Base-by-base conservation (phyloP, 2,329 filamentous ascomycete species). In the Epichloe uncinata region DNA sequence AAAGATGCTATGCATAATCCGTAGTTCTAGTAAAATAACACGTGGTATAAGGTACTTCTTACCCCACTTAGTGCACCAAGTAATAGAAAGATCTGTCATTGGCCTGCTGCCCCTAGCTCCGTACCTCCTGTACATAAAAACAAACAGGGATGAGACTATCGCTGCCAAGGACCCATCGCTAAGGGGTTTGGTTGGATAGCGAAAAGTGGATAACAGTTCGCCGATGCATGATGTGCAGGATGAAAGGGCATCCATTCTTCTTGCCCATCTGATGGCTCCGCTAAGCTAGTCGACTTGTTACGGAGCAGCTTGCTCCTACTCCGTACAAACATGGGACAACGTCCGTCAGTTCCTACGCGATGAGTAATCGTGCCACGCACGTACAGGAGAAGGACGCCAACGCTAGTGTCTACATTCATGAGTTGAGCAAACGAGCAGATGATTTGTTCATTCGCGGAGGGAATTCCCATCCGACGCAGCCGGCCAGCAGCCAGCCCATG, bases 401-500 rank as follows among this genome's bases (percentile, higher is more conserved):
- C n/a, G 13, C 35, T 13, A 37, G 22, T 26, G 22, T 26, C 7
- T 26, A 37, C 35, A 37, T 7, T 13, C 16, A 36, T 38, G 15
- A 30, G 9, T 47, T 35, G 3, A 33, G 18, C 18, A 13, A 15
- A 45, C 18, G 15, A 22, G 11, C 33, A 22, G 12, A n/a, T 22
- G 33, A 15, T 45, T 35, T n/a, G 15, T 30, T 38, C 3, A 26
- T 20, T 34, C 13, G 4, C 26, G 26, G n/a, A 8, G 30, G 47
- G 8, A 43, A 38, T 33, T 30, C 43, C 47, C 40, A 48, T 48
- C 48, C 43, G 18, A 45, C 50, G 48, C 47, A 53, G 53, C 52
- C 54, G 26, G 26, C 53, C 52, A 50, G 51, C 22, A 22, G 22
- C 22, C 22, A 53, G 47, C 48, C 47, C 49, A 20, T 45, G 34